A percentile compares a stretch with the other conserved stretches of the same genome.
These are phyloP conservation scores for Ascoidea tarda DNA, from an alignment of 805 yeast species.

Conservation along the genomic window DNA sequence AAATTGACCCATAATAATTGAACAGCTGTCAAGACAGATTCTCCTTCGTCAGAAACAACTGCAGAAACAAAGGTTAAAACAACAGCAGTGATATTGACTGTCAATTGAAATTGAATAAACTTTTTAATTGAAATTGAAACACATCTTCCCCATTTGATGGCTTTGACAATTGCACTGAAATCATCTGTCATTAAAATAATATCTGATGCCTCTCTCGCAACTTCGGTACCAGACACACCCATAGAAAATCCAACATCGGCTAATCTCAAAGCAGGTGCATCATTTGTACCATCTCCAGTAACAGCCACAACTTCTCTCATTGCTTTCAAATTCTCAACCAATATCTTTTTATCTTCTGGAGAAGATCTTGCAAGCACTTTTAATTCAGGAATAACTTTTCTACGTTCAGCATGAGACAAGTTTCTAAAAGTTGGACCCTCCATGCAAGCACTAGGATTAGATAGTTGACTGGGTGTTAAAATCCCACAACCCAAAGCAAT, in stretches of 20 bases:
- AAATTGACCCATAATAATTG: constrained; percentile 95
- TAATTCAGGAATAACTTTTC: constrained; percentile 49
- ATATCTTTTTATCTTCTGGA: constrained; percentile 85
- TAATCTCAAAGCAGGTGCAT: constrained; percentile 91
- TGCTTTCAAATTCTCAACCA: constrained; percentile 67
- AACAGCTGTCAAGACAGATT: constrained; percentile 90
- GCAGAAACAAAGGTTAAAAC: constrained; percentile 87
- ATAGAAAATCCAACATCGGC: constrained; percentile 98
- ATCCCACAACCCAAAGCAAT: constrained; percentile 84
- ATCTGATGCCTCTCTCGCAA: constrained; percentile 95
- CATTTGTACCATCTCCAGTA: constrained; percentile 98
- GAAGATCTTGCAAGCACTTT: constrained; percentile 87
- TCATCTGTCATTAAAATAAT: constrained; percentile 89
- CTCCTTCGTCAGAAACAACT: constrained; percentile 64
- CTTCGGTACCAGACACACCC: constrained; percentile 99
- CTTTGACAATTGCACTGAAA: constrained; percentile 87
- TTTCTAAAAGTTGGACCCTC: constrained; percentile 88
- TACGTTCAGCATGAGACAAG: constrained; percentile 41
- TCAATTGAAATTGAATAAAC: constrained; percentile 90
- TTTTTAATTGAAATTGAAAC: constrained; percentile 90
- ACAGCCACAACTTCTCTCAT: constrained; percentile 95
- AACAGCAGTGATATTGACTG: constrained; percentile 96
- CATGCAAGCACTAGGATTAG: constrained; percentile 53
- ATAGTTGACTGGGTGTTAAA: constrained; percentile 30
- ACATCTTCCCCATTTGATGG: constrained; percentile 97